Conservation (phyloP, 2,329 filamentous ascomycete species). For the Exophiala bonariae region DNA sequence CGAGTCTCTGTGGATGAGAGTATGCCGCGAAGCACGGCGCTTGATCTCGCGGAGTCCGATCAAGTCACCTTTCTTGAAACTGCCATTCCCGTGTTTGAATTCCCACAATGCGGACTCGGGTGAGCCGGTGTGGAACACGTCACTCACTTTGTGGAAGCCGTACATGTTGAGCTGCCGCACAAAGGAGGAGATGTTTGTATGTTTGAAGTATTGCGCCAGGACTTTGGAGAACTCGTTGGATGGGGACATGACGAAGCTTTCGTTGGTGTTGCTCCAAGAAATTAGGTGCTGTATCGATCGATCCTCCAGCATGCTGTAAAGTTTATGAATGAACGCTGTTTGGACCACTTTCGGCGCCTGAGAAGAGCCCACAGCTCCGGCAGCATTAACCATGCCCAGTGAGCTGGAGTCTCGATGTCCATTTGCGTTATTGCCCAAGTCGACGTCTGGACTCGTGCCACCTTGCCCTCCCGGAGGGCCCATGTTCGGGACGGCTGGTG, state of each 20-base stretch:
- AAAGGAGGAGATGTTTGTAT: conserved; percentile 98
- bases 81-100: conserved; percentile 97
- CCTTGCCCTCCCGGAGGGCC: conserved; percentile 42
- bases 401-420: conserved; percentile 28
- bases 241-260: conserved; percentile 98
- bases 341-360: conserved; percentile 97
- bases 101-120: conserved; percentile 96
- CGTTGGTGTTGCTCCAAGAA: conserved; percentile 88
- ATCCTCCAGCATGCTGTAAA: conserved; percentile 99
- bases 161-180: conserved; percentile 99
- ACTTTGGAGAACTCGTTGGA: conserved; percentile 98
- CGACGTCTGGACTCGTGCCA: conserved; percentile 49
- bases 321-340: conserved; percentile 97
- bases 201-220: conserved; percentile 97
- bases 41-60: conserved; percentile 93
- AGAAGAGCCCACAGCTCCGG: conserved; percentile 54
- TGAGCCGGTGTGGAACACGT: conserved; percentile 93
- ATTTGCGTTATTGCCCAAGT: conserved; percentile 40
- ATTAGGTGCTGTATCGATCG: conserved; percentile 90
- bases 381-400: conserved; percentile 17
- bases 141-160: conserved; percentile 98
- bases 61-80: conserved; percentile 92
- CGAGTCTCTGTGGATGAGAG: conserved; percentile 86
- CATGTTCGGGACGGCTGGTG: conserved; percentile 48
- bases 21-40: conserved; percentile 86